These are phyloP conservation scores for Discostella pseudostelligera DNA, from an alignment of 108 stramenopile species.

Conservation along the genomic window DNA sequence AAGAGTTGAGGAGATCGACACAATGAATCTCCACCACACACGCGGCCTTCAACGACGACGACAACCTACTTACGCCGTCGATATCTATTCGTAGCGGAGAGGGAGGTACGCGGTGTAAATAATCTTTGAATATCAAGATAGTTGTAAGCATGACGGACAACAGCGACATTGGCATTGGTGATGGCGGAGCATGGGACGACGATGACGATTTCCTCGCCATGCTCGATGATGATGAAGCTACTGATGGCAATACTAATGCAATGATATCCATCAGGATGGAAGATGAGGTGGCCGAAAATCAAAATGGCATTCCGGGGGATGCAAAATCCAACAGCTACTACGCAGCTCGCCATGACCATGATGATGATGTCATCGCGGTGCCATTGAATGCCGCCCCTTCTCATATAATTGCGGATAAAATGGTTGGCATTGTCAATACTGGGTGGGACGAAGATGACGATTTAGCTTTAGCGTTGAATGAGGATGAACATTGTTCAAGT, in stretches of 20 bases:
- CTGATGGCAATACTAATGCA: neutral
- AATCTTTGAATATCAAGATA: no score
- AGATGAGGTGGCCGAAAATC: neutral
- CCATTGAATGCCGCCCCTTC: neutral
- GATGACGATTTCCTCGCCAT: slow-evolving; percentile 33
- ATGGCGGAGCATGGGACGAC: slow-evolving; percentile 27
- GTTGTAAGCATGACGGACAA: no score
- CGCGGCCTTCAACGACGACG: no score
- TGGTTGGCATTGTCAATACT: neutral
- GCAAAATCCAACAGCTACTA: no score
- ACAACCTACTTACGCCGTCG: no score
- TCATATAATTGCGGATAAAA: neutral
- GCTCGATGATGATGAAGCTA: slow-evolving; percentile 22
- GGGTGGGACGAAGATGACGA: slow-evolving; percentile 12
- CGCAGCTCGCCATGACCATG: neutral
- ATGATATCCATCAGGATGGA: neutral
- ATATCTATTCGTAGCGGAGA: no score
- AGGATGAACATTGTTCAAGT: neutral
- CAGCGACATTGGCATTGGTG: no score
- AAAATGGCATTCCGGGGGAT: no score
- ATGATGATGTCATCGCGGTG: neutral
- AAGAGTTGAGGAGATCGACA: no score
- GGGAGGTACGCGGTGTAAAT: no score
- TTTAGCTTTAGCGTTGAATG: neutral
- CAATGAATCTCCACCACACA: no score